Evolutionary conservation across 2,329 filamentous ascomycete species (phyloP).

Genomic region (Dothideomycetes sp.): DNA sequence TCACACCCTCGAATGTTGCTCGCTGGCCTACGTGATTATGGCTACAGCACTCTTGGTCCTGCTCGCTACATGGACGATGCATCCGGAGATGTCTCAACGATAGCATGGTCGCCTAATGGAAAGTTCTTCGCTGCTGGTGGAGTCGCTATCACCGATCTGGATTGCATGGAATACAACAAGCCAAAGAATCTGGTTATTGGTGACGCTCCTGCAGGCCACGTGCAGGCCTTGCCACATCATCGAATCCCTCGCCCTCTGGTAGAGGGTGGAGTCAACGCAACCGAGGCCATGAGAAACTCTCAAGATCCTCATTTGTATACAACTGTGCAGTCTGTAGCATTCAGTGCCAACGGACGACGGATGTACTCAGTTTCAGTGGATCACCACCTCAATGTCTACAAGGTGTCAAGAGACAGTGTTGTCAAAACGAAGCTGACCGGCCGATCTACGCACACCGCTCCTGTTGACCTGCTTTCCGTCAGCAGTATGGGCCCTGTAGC

Average conservation of each 20-base stretch:
- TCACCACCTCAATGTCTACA: slow-evolving; percentile 7
- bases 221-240: slow-evolving; percentile 46
- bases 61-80: slow-evolving; percentile 43
- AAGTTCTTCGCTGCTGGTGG: slow-evolving; percentile 46
- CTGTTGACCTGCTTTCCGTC: slow-evolving; percentile 41
- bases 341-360: slow-evolving; percentile 32
- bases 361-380: slow-evolving; percentile 29
- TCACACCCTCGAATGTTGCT: slow-evolving; percentile 3
- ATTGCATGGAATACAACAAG: slow-evolving; percentile 51
- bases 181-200: slow-evolving; percentile 47
- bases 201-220: slow-evolving; percentile 25
- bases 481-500: slow-evolving; percentile 31
- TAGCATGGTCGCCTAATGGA: slow-evolving; percentile 47
- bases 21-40: slow-evolving; percentile 1
- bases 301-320: slow-evolving; percentile 44
- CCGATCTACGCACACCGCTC: slow-evolving; percentile 31
- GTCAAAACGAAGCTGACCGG: background rate
- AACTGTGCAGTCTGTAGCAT: slow-evolving; percentile 45
- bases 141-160: slow-evolving; percentile 42
- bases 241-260: slow-evolving; percentile 30
- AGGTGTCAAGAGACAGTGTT: background rate
- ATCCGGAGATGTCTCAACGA: slow-evolving; percentile 45
- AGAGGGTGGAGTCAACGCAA: slow-evolving; percentile 29
- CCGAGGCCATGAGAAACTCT: slow-evolving; percentile 33
- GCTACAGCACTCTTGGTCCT: slow-evolving; percentile 28